Evolutionary conservation across 225 moss, liverwort and hornwort species (phyloP), one percentile per base, ranked within the genome.

Genomic region (Marchantia paleacea): DNA sequence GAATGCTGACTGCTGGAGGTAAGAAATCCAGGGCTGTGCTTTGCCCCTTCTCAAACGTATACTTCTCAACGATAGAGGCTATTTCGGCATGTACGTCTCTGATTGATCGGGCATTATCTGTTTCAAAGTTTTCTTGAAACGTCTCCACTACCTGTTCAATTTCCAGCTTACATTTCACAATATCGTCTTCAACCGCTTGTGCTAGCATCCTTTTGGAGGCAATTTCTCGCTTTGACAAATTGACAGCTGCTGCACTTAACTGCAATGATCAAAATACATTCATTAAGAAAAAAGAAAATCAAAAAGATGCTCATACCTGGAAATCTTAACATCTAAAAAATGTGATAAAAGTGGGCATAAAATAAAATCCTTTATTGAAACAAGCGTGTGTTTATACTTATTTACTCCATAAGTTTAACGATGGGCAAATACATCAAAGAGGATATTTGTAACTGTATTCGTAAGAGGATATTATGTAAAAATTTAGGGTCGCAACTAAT

Each of bases 51-150:
- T 84, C 82, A 77, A 70, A 78, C 39, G 78, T 84, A 79, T 52
- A 86, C 85, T 77, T 83, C 78, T 94, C 91, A 55, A 86, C 82
- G 79, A 95, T 86, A 52, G 85, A 81, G 50, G 91, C 85, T 82
- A 94, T 92, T 86, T 94, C 94, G 75, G 90, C 85, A 65, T 94
- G 94, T 15, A 88, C 90, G 81, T 92, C 89, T 81, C 89, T 89
- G 84, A 91, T 87, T 29, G 91, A 88, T 29, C 86, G 89, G 0
- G 78, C 30, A 68, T 62, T 86, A 75, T 79, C 85, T 82, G 85
- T 81, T 52, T 87, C 81, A 69, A 77, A 80, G 52, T 88, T 87
- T 81, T 85, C 84, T 83, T 92, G 90, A 86, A 94, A 95, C 69
- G 65, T 91, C 29, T 81, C 81, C 39, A 95, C 81, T 26, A 92